Evolutionary conservation across 306 rosid genomes (phyloP), one percentile per base, ranked within the genome.

Genomic region (Sphenostylis stenocarpa): DNA sequence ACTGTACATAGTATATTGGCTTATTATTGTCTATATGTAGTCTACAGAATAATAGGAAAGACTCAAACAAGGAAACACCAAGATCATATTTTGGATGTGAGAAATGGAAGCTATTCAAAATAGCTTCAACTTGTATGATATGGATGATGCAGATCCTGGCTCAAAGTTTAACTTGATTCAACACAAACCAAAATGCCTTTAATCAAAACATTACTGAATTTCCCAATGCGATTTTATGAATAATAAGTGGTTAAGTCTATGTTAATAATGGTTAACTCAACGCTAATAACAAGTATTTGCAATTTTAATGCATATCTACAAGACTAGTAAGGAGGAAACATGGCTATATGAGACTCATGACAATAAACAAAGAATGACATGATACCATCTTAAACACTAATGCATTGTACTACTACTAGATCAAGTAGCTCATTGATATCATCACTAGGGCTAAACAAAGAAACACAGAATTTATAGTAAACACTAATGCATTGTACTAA

Each of bases 41-140:
- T 34, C 34, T 28, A 36, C 43, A 61, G 39, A 49, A 31, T 70
- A 75, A 68, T 45, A 76, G 75, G 75, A 33, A 61, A 51, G 53
- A 34, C 80, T 33, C 75, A 52, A 57, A 78, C 68, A 33, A 20
- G 20, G 47, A 80, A 73, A 69, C 36, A 58, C 51, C 17, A 36
- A 47, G 34, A 51, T 61, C 77, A 61, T 36, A 36, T 36, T 36
- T 36, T 2, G 13, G 43, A 38, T 38, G 3, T 38, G 43, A 38
- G 9, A 38, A 38, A 38, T 8, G 43, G 3, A 38, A 38, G 41
- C 1, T 36, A 36, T 10, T 38, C 43, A 38, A 38, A 9, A 10
- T 8, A 38, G 13, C 43, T 38, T 8, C 13, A 8, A 13, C 13
- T 38, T 38, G 43, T n/a, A n/a, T n/a, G n/a, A n/a, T n/a, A n/a